Evolutionary conservation across 306 rosid genomes (phyloP).

Genomic region (cucumber (Cucumis sativus)): Cucumber_9930_V3 NC_026659.2:29605001-29605500

Average conservation of each 20-base stretch:
- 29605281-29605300: constrained; percentile 35
- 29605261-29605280: constrained; percentile 75
- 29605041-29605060: background rate
- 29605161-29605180: constrained; percentile 86
- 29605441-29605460: constrained; percentile 2
- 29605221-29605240: constrained; percentile 95
- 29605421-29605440: constrained; percentile 2
- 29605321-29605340: constrained; percentile 19
- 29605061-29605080: constrained; percentile 15
- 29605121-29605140: constrained; percentile 67
- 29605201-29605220: constrained; percentile 53
- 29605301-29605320: constrained; percentile 24
- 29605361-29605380: constrained; percentile 16
- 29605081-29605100: background rate
- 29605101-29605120: constrained; percentile 58
- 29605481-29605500: background rate
- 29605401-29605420: constrained; percentile 21
- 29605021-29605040: constrained; percentile 12
- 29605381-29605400: constrained; percentile 48
- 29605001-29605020: constrained; percentile 50
- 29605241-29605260: constrained; percentile 91
- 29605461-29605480: background rate
- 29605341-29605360: constrained; percentile 28
- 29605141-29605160: constrained; percentile 76
- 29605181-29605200: constrained; percentile 24